Evolutionary conservation across 345 rosid genomes (phyloP), one percentile per base, ranked within the genome.

Genomic region (Clausena lansium): DNA sequence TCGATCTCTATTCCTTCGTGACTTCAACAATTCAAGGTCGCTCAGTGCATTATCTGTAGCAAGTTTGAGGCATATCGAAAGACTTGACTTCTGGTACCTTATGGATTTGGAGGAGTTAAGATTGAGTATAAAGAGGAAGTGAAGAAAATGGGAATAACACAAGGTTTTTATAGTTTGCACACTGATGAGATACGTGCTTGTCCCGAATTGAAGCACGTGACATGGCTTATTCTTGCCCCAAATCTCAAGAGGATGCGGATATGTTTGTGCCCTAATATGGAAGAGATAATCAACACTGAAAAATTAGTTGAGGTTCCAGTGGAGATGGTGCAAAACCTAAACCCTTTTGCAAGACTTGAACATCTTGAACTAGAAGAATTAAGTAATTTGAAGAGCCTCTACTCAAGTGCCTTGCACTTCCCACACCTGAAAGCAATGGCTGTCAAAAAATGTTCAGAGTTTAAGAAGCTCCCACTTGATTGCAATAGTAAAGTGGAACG

Each of bases 151-250:
- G 30, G 55, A 39, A 28, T n/a, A 67, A 25, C 20, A n/a, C 45
- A 47, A 13, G 38, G 59, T 6, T 54, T 76, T 52, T 5, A 17
- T 25, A 4, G 27, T 19, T 71, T 76, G 25, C 63, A 9, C 19
- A 41, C 9, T 33, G 55, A 66, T 20, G 0, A 24, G 2, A 47
- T 68, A 24, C 0, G 15, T 17, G 11, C 0, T 22, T 76, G 72
- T 35, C 6, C 13, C 7, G 35, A 55, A 0, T 13, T 39, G 60
- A 52, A 14, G 50, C 54, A 76, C 58, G 19, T 76, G 73, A 76
- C 50, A 58, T 76, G 73, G 79, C 79, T 76, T 38, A 20, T 35
- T 67, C 52, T 70, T 28, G 74, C 74, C 22, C 74, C 41, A 11
- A 57, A 58, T 32, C 35, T 77, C 35, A 47, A 52, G 24, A 1